Evolutionary conservation across 1,284 basidiomycete species (phyloP), one percentile per base, ranked within the genome.

Genomic region (Trichosporon ovoides): DNA sequence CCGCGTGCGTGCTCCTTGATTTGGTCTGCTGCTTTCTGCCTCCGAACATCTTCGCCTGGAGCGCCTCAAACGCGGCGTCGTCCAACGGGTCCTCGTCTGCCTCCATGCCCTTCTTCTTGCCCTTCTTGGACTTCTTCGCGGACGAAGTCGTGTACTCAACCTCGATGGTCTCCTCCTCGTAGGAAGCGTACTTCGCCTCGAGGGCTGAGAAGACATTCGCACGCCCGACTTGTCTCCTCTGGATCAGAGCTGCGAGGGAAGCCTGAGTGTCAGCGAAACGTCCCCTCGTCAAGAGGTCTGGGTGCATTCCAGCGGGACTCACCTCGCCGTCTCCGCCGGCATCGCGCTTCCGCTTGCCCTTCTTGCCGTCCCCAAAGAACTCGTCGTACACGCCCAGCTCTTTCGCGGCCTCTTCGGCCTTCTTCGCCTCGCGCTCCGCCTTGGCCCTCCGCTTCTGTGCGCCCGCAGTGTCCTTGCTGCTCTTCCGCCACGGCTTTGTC

Each of bases 331-430:
- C 43, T 3, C 43, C 43, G 14, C 24, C 83, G 11, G 37, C 51
- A 7, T 85, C 87, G 1, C 79, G 81, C 68, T 83, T 84, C 59
- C 85, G 81, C 48, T 83, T 79, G 14, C 85, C 85, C 18, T 83
- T 79, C 77, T 87, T 87, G 5, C 88, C 91, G 60, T 79, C 84
- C 1, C 91, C 92, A 71, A 89, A 96, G 69, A 97, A 94, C 72
- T 96, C 91, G 59, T 96, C 92, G 87, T 91, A 93, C 9, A 96
- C 88, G 12, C 91, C 93, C 16, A 97, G 78, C 66, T 93, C 90
- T 68, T 86, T 89, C 1, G 93, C 92, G 20, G 87, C 77, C 48
- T 84, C 80, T 73, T 96, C 93, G 1, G 93, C 93, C 69, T 95
- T 90, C 53, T 80, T 79, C 0, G 90, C 89, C 75, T 94, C 91